Evolutionary conservation across 257 asterid genomes (phyloP).

Genomic region (Ehretia macrophylla): DNA sequence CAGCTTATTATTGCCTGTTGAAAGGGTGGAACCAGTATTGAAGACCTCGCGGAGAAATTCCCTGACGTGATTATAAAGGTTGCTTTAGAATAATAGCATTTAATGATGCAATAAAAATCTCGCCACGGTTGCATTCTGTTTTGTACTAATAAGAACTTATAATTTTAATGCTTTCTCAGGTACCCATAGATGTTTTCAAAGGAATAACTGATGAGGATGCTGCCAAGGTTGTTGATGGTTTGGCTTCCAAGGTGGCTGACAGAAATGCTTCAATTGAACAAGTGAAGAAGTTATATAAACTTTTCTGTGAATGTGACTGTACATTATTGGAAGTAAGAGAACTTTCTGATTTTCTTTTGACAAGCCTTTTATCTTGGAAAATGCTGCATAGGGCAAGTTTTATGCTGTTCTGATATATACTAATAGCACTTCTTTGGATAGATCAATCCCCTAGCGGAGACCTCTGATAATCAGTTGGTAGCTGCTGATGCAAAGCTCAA

Average conservation of each 20-base stretch:
- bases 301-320: slow-evolving; percentile 92
- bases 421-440: slow-evolving; percentile 27
- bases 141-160: too few species aligned
- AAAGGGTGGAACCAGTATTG: slow-evolving; percentile 97
- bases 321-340: slow-evolving; percentile 76
- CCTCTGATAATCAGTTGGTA: slow-evolving; percentile 79
- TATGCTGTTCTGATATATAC: background rate
- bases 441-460: slow-evolving; percentile 97
- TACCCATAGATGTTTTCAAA: slow-evolving; percentile 81
- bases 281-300: slow-evolving; percentile 92
- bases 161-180: slow-evolving; percentile 41
- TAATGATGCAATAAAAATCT: slow-evolving; percentile 9
- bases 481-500: slow-evolving; percentile 99
- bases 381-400: background rate
- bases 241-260: slow-evolving; percentile 84
- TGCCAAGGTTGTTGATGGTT: slow-evolving; percentile 96
- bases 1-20: slow-evolving; percentile 92
- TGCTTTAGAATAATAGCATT: too few species aligned
- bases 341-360: slow-evolving; percentile 6
- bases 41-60: slow-evolving; percentile 96
- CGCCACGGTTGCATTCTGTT: too few species aligned
- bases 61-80: slow-evolving; percentile 96
- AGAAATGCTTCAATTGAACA: slow-evolving; percentile 82
- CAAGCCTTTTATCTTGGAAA: background rate
- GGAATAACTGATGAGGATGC: slow-evolving; percentile 98